These are phyloP conservation scores for Exophiala calicioides DNA, from an alignment of 2,329 filamentous ascomycete species.

Conservation along the genomic window DNA sequence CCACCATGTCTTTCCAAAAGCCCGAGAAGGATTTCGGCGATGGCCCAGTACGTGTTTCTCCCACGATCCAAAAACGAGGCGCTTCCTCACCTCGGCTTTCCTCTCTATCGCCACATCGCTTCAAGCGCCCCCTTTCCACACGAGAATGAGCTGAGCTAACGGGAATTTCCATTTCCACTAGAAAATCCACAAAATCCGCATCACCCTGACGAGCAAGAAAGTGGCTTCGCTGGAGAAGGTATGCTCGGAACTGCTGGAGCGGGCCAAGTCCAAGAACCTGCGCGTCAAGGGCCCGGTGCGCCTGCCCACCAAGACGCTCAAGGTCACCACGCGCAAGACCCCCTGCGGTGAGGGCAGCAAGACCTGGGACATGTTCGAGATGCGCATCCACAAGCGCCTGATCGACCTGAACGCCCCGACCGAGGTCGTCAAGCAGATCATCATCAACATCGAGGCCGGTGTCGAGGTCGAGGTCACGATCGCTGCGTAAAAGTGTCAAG, in stretches of 20 bases:
- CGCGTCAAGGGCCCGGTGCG: constrained; percentile 98
- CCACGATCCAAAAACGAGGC: too few species aligned
- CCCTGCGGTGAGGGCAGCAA: constrained; percentile 99
- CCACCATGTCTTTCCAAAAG: constrained; percentile 92
- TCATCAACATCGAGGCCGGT: constrained; percentile 57
- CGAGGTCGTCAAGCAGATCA: constrained; percentile 65
- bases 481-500: constrained; percentile 45
- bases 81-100: too few species aligned
- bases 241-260: constrained; percentile 96
- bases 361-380: constrained; percentile 99
- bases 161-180: too few species aligned
- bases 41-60: constrained; percentile 74
- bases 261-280: constrained; percentile 97
- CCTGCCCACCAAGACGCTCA: constrained; percentile 94
- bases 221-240: constrained; percentile 96
- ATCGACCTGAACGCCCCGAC: constrained; percentile 97
- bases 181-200: constrained; percentile 98
- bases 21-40: constrained; percentile 88
- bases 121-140: background rate
- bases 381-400: constrained; percentile 98
- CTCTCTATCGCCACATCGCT: too few species aligned
- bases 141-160: background rate
- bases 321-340: constrained; percentile 97
- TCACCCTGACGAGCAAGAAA: constrained; percentile 95
- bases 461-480: constrained; percentile 57